A percentile compares a stretch with the other conserved stretches of the same genome.
Conservation (phyloP, 345 rosid species). For the Hypericum androsaemum region DNA sequence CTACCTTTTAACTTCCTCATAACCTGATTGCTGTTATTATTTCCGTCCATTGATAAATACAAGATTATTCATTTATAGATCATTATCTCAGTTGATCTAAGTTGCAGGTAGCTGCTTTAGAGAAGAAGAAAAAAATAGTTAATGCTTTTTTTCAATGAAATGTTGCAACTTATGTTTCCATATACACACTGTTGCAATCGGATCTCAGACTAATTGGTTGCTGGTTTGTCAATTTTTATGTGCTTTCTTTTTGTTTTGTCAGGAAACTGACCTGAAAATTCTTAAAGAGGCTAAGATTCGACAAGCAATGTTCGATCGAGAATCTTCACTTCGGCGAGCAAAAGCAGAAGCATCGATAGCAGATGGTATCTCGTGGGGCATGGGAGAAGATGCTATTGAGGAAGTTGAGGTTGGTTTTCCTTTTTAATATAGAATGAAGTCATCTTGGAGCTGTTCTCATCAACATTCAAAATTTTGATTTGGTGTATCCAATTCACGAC, state of each 20-base stretch:
- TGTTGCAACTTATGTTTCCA: too few species aligned
- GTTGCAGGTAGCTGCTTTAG: too few species aligned
- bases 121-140: too few species aligned
- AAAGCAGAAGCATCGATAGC: constrained; percentile 64
- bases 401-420: constrained; percentile 68
- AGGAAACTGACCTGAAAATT: constrained; percentile 60
- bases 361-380: constrained; percentile 98
- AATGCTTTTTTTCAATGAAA: too few species aligned
- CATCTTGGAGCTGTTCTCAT: not conserved
- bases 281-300: constrained; percentile 49
- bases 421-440: not conserved
- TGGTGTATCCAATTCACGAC: not conserved
- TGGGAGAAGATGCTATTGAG: constrained; percentile 97
- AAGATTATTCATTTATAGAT: too few species aligned
- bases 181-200: too few species aligned
- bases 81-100: too few species aligned
- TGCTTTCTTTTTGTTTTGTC: not conserved
- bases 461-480: not conserved
- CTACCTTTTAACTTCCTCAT: too few species aligned
- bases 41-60: too few species aligned
- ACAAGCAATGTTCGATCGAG: constrained; percentile 53
- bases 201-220: not conserved
- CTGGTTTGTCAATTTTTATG: not conserved
- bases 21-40: too few species aligned
- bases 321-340: constrained; percentile 83